Percentiles rank a stretch among this genome's conserved stretches.
Conservation (phyloP, 2,329 filamentous ascomycete species). For the Passalora sequoiae region DNA sequence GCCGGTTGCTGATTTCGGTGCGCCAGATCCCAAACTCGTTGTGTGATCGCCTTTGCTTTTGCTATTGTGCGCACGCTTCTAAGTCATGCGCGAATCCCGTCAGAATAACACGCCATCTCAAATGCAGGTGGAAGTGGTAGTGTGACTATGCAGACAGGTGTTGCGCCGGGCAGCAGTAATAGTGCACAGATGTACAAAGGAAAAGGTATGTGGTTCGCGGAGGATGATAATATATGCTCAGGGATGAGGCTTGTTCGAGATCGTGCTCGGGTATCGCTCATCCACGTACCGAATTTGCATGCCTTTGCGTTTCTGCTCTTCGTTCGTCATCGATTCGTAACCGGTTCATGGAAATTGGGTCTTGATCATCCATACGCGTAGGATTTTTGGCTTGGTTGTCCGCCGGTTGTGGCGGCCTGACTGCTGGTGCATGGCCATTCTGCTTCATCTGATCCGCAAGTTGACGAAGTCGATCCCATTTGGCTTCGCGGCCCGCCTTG, state of each 20-base stretch:
- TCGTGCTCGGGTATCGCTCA: constrained; percentile 21
- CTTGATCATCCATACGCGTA: constrained; percentile 64
- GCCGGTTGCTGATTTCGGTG: constrained; percentile 7
- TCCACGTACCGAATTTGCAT: constrained; percentile 36
- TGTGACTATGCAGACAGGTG: constrained; percentile 16
- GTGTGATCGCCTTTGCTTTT: constrained; percentile 21
- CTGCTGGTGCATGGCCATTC: constrained; percentile 26
- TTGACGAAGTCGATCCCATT: constrained; percentile 82
- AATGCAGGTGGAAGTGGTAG: constrained; percentile 9
- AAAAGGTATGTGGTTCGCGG: constrained; percentile 11
- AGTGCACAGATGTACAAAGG: constrained; percentile 13
- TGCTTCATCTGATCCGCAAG: constrained; percentile 56
- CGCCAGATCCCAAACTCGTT: constrained; percentile 9
- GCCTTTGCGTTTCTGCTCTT: constrained; percentile 40
- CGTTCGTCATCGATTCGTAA: constrained; percentile 80
- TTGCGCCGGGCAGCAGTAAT: constrained; percentile 2
- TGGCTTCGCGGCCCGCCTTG: constrained; percentile 73
- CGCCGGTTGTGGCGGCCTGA: constrained; percentile 26
- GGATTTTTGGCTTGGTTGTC: constrained; percentile 34
- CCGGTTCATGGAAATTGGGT: constrained; percentile 75
- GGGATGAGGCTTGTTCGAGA: constrained; percentile 18
- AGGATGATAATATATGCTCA: constrained; percentile 13
- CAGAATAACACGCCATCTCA: constrained; percentile 21
- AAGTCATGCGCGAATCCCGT: constrained; percentile 20
- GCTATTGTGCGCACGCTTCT: constrained; percentile 23